A percentile compares a stretch with the other conserved stretches of the same genome.
These are phyloP conservation scores for Mycena alexandri DNA, from an alignment of 768 basidiomycete genomes.

Conservation along the genomic window DNA sequence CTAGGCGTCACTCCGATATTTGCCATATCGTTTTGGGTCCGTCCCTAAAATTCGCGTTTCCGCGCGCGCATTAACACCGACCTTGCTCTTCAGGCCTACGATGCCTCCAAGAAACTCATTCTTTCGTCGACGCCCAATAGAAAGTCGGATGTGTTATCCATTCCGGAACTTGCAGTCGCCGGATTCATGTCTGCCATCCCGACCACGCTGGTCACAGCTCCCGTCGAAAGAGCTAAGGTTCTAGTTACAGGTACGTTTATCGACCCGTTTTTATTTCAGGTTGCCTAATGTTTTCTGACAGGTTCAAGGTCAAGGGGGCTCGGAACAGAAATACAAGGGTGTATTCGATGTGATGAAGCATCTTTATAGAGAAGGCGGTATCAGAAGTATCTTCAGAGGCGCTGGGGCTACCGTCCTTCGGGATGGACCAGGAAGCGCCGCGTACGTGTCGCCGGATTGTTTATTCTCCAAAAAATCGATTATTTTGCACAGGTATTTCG, in stretches of 20 bases:
- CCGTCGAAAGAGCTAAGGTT: slow-evolving; percentile 97
- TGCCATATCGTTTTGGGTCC: slow-evolving; percentile 97
- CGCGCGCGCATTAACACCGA: slow-evolving; percentile 9
- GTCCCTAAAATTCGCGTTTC: slow-evolving; percentile 39
- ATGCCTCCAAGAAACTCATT: slow-evolving; percentile 91
- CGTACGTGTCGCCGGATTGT: slow-evolving; percentile 64
- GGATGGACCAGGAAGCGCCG: slow-evolving; percentile 97
- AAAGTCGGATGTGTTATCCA: slow-evolving; percentile 70
- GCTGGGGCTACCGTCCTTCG: slow-evolving; percentile 93
- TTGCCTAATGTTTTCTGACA: slow-evolving; percentile 41
- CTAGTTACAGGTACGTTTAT: slow-evolving; percentile 79
- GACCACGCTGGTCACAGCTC: slow-evolving; percentile 92
- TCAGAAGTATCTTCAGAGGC: slow-evolving; percentile 93
- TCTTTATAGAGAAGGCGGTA: slow-evolving; percentile 93
- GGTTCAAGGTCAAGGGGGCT: slow-evolving; percentile 90
- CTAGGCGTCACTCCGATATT: slow-evolving; percentile 98
- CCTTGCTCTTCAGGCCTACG: slow-evolving; percentile 79
- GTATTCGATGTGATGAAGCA: slow-evolving; percentile 92
- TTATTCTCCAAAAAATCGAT: slow-evolving; percentile 15
- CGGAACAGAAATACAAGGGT: slow-evolving; percentile 84
- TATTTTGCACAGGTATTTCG: slow-evolving; percentile 83
- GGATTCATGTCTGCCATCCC: slow-evolving; percentile 97
- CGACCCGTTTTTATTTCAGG: neutral
- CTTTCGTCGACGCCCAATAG: slow-evolving; percentile 84
- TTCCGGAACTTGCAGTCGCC: slow-evolving; percentile 87